Evolutionary conservation across 176 grass and related monocot species (phyloP).

Genomic region (Oryza rufipogon): DNA sequence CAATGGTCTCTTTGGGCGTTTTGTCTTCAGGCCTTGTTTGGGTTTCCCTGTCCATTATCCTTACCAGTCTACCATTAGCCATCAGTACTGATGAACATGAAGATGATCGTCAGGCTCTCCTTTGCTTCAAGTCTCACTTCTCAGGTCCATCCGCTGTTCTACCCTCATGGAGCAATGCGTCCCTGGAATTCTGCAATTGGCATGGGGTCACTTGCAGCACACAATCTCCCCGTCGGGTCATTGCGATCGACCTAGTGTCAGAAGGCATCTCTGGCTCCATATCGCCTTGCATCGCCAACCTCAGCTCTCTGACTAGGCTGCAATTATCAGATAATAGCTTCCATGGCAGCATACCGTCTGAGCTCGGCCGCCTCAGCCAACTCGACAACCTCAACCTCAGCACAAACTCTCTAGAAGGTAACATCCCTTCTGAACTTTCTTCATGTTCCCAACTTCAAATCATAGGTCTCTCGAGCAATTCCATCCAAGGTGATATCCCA

Average conservation of each 20-base stretch:
- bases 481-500: too few relatives aligned
- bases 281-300: conserved; percentile 38
- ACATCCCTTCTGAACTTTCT: conserved; percentile 37
- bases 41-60: too few relatives aligned
- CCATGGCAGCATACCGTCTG: conserved; percentile 35
- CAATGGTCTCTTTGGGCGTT: too few relatives aligned
- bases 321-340: conserved; percentile 41
- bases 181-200: conserved; percentile 29
- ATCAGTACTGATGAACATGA: neutral
- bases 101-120: neutral
- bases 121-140: conserved; percentile 28
- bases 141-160: neutral
- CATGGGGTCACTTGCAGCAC: conserved; percentile 29
- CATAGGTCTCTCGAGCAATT: too few relatives aligned
- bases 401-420: conserved; percentile 42
- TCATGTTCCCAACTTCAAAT: neutral
- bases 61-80: too few relatives aligned
- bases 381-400: conserved; percentile 54
- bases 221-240: neutral
- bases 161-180: neutral
- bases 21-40: too few relatives aligned
- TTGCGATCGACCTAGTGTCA: conserved; percentile 20
- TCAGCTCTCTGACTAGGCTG: conserved; percentile 34
- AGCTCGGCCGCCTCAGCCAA: neutral
- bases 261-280: conserved; percentile 32